phyloP scores from a whole-genome alignment of 139 green algal genomes.

The Picochlorum sp. region DNA sequence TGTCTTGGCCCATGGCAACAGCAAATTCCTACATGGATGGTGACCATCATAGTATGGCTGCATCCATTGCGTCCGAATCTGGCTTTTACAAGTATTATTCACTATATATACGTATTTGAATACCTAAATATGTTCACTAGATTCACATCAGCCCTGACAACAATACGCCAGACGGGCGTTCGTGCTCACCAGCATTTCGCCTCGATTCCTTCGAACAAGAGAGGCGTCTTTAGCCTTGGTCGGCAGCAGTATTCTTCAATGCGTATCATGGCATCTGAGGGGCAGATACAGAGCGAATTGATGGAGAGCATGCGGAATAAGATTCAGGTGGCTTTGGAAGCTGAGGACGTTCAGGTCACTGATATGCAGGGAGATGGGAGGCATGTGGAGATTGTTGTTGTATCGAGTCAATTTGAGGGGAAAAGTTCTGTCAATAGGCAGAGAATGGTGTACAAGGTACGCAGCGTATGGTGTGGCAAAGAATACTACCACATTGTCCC shows the following conservation, averaged over 20 bases:
- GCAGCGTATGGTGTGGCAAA: not conserved
- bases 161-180: too few species aligned
- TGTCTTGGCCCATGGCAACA: too few species aligned
- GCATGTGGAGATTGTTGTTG: conserved; percentile 73
- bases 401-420: conserved; percentile 60
- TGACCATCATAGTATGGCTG: too few species aligned
- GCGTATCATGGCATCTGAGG: conserved; percentile 2
- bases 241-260: not conserved
- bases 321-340: conserved; percentile 38
- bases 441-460: conserved; percentile 81
- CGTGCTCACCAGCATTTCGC: too few species aligned
- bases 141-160: too few species aligned
- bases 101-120: too few species aligned
- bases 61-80: too few species aligned
- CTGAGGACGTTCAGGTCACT: conserved; percentile 40
- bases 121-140: too few species aligned
- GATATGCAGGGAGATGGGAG: conserved; percentile 66
- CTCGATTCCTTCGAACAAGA: not conserved
- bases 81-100: too few species aligned
- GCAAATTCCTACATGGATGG: too few species aligned
- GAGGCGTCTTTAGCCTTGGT: not conserved
- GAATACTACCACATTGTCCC: conserved; percentile 23
- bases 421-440: conserved; percentile 65
- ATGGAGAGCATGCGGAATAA: conserved; percentile 26
- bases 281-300: conserved; percentile 21